Percentiles rank a stretch among this genome's conserved stretches.
Conservation (phyloP, 2,329 filamentous ascomycete species). For the Myrmaecium sp. region DNA sequence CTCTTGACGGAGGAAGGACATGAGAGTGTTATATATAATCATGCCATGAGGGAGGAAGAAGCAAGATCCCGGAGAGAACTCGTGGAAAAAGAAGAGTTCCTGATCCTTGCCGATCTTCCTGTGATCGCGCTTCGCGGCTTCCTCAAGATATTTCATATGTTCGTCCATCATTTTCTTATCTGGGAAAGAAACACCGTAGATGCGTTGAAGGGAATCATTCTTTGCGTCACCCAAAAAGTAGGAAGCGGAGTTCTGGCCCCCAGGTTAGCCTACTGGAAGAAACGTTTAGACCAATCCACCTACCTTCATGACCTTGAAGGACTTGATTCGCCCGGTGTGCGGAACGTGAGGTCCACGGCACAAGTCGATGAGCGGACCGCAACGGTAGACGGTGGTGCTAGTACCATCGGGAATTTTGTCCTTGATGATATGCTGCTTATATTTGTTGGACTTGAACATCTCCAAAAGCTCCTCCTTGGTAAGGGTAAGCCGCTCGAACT, state of each 20-base stretch:
- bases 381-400: conserved; percentile 84
- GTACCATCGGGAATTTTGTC: conserved; percentile 81
- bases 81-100: conserved; percentile 94
- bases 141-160: conserved; percentile 87
- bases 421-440: conserved; percentile 95
- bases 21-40: conserved; percentile 80
- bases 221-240: conserved; percentile 90
- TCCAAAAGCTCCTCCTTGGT: conserved; percentile 83
- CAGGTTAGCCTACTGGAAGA: conserved; percentile 1
- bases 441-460: conserved; percentile 97
- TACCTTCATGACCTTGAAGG: conserved; percentile 80
- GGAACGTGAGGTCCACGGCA: conserved; percentile 92
- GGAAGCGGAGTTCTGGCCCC: conserved; percentile 46
- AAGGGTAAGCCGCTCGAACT: conserved; percentile 76
- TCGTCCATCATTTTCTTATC: conserved; percentile 91
- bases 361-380: conserved; percentile 84
- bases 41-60: conserved; percentile 90
- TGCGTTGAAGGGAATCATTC: conserved; percentile 90
- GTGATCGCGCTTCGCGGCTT: conserved; percentile 96
- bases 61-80: conserved; percentile 77
- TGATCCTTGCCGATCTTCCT: conserved; percentile 87
- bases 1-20: conserved; percentile 64
- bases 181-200: conserved; percentile 92
- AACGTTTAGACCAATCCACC: no score
- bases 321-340: conserved; percentile 83